Evolutionary conservation across 179 eudicot species (phyloP).

Genomic region (Beta macrorhiza): DNA sequence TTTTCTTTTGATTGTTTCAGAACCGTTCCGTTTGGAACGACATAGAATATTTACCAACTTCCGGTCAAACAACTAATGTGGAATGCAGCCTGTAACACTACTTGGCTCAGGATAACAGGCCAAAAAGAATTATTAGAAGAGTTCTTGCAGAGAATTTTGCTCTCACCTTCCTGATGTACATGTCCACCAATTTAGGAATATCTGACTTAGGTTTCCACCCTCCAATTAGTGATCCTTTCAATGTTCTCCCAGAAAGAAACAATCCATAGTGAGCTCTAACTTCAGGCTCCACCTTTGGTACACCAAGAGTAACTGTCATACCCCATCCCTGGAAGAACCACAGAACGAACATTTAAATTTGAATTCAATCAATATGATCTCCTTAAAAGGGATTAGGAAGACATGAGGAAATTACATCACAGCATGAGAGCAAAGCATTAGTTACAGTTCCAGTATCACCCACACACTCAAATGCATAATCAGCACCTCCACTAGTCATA

Average conservation of each 20-base stretch:
- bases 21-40: background rate
- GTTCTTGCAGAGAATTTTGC: background rate
- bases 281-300: constrained; percentile 82
- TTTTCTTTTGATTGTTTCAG: background rate
- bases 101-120: background rate
- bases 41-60: background rate
- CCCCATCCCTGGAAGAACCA: constrained; percentile 78
- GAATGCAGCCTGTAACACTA: background rate
- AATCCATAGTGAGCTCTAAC: constrained; percentile 70
- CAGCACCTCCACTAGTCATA: constrained; percentile 83
- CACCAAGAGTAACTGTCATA: constrained; percentile 88
- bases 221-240: constrained; percentile 80
- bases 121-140: background rate
- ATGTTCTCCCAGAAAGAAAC: constrained; percentile 72
- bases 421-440: constrained; percentile 84
- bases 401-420: constrained; percentile 51
- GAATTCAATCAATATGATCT: background rate
- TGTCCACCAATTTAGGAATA: constrained; percentile 73
- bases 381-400: background rate
- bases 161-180: constrained; percentile 71
- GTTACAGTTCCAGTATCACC: constrained; percentile 76
- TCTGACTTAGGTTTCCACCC: constrained; percentile 98
- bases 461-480: constrained; percentile 89
- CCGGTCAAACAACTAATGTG: background rate
- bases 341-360: background rate